Conservation (phyloP, 495 filamentous ascomycete species). For the Thermothielavioides terrestris region DNA sequence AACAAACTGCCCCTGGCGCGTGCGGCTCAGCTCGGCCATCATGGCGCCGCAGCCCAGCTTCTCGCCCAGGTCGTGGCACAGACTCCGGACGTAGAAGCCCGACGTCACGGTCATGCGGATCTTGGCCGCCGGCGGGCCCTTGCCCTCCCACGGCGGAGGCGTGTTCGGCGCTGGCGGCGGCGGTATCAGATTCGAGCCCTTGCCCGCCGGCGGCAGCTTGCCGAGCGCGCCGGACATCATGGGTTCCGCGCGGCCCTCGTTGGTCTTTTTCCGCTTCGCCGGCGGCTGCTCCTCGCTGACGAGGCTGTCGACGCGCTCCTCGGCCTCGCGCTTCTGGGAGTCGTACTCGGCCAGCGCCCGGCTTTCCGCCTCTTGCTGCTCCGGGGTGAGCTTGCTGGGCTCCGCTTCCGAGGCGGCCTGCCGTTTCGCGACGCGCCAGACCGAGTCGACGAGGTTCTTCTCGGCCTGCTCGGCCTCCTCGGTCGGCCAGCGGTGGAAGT, state of each 20-base stretch:
- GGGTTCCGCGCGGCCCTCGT: slow-evolving; percentile 20
- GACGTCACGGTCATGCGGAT: slow-evolving; percentile 89
- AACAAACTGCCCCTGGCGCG: slow-evolving; percentile 69
- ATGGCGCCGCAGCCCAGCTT: slow-evolving; percentile 71
- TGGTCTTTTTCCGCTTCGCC: slow-evolving; percentile 29
- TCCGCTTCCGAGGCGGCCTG: slow-evolving; percentile 27
- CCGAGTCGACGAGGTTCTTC: slow-evolving; percentile 62
- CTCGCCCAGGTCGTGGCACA: slow-evolving; percentile 85
- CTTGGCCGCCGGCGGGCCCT: slow-evolving; percentile 61
- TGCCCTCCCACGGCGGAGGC: slow-evolving; percentile 35
- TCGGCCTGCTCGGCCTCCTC: slow-evolving; percentile 64
- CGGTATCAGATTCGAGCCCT: slow-evolving; percentile 29
- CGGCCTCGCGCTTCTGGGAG: slow-evolving; percentile 40
- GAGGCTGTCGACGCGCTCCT: slow-evolving; percentile 35
- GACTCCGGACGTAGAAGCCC: slow-evolving; percentile 92
- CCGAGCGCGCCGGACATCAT: slow-evolving; percentile 48
- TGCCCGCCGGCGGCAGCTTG: slow-evolving; percentile 22
- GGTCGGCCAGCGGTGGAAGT: slow-evolving; percentile 62
- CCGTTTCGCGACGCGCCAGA: slow-evolving; percentile 47
- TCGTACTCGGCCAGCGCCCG: slow-evolving; percentile 37
- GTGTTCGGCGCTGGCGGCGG: slow-evolving; percentile 24
- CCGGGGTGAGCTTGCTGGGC: slow-evolving; percentile 31
- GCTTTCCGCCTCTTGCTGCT: slow-evolving; percentile 39
- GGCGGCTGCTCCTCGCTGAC: slow-evolving; percentile 21
- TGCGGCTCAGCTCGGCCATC: slow-evolving; percentile 79